These are phyloP conservation scores for Populus pruinosa DNA, from an alignment of 345 rosid species.

Conservation along the genomic window DNA sequence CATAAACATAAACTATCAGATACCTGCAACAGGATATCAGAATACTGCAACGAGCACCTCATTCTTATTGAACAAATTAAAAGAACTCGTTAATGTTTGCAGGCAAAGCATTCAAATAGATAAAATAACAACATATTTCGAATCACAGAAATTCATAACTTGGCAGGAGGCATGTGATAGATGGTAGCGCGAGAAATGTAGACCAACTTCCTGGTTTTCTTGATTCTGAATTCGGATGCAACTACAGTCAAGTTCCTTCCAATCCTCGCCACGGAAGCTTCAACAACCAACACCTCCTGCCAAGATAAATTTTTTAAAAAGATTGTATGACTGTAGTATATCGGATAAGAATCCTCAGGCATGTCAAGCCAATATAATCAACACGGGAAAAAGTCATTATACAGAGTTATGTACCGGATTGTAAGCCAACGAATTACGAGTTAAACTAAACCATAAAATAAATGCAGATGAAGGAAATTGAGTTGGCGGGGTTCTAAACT, in stretches of 20 bases:
- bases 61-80: neutral
- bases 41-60: neutral
- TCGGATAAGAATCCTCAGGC: neutral
- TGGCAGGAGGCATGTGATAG: conserved; percentile 47
- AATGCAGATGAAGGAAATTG: neutral
- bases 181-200: conserved; percentile 61
- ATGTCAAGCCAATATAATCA: neutral
- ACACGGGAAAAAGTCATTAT: neutral
- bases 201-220: conserved; percentile 45
- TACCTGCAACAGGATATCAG: neutral
- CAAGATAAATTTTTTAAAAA: too few relatives aligned
- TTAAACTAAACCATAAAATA: neutral
- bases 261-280: conserved; percentile 59
- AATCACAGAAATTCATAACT: conserved; percentile 34
- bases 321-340: neutral
- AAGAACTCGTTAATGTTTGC: neutral
- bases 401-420: neutral
- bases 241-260: conserved; percentile 71
- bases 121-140: neutral
- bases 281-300: conserved; percentile 53
- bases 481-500: neutral
- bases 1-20: neutral
- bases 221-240: conserved; percentile 51
- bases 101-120: neutral
- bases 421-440: neutral